phyloP scores from a whole-genome alignment of 148 eudicot species.

The Chenopodium formosanum region DNA sequence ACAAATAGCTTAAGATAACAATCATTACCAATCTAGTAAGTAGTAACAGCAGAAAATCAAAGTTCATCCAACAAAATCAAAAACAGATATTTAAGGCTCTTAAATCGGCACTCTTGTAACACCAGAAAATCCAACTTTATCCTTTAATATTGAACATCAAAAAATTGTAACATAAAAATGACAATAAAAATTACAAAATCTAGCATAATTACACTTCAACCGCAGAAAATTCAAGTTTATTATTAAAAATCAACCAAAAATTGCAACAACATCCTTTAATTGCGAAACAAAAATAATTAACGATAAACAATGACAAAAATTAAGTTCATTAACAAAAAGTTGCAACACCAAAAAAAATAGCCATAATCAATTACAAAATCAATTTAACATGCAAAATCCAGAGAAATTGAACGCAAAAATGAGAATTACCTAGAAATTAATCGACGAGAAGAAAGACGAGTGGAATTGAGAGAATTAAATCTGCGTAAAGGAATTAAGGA shows the following conservation, averaged over 20 bases:
- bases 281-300: no score
- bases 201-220: no score
- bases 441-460: constrained; percentile 19
- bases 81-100: no score
- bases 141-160: neutral
- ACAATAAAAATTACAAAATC: neutral
- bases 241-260: no score
- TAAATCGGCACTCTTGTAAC: no score
- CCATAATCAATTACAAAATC: neutral
- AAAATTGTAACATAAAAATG: neutral
- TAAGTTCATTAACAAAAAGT: no score
- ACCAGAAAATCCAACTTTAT: no score
- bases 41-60: neutral
- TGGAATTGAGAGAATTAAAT: constrained; percentile 17
- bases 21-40: neutral
- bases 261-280: no score
- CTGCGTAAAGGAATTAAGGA: constrained; percentile 22
- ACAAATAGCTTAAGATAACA: neutral
- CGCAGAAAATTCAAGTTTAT: no score
- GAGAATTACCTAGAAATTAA: constrained; percentile 30
- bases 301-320: no score
- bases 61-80: neutral
- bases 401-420: neutral
- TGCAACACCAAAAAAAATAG: neutral
- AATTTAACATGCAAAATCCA: neutral